These are phyloP conservation scores for Brettanomyces naardenensis DNA, from an alignment of 805 yeast species.

Conservation along the genomic window DNA sequence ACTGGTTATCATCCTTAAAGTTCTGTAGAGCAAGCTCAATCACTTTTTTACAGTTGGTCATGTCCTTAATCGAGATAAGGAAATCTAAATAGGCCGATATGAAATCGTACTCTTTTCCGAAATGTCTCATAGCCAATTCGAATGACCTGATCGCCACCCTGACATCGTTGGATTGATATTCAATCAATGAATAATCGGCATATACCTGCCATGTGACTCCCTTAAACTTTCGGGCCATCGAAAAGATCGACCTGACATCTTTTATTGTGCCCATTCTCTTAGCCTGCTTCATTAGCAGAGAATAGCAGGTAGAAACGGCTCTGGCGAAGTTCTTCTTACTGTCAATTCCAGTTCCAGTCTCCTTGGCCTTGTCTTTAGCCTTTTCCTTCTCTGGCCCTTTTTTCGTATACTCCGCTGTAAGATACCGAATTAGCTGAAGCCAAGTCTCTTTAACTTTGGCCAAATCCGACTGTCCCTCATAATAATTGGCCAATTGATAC, in stretches of 20 bases:
- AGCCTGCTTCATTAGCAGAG: conserved; percentile 60
- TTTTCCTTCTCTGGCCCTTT: too few species aligned
- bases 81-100: conserved; percentile 65
- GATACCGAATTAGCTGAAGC: conserved; percentile 39
- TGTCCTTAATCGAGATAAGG: conserved; percentile 57
- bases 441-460: conserved; percentile 44
- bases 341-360: conserved; percentile 24
- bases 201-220: conserved; percentile 66
- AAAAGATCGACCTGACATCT: conserved; percentile 67
- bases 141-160: conserved; percentile 70
- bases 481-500: conserved; percentile 59
- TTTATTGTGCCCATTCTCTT: conserved; percentile 41
- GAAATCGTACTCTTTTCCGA: conserved; percentile 47
- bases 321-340: conserved; percentile 16
- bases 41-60: conserved; percentile 67
- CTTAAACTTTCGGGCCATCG: conserved; percentile 58
- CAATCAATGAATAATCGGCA: conserved; percentile 77
- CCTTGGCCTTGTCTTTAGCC: conserved; percentile 23
- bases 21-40: conserved; percentile 71
- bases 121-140: conserved; percentile 64
- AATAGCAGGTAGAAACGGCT: conserved; percentile 57
- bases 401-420: conserved; percentile 31
- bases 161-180: conserved; percentile 56
- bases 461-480: conserved; percentile 49
- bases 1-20: conserved; percentile 31